Evolutionary conservation across 768 basidiomycete species (phyloP).

Genomic region (Phanerochaete carnosa): DNA sequence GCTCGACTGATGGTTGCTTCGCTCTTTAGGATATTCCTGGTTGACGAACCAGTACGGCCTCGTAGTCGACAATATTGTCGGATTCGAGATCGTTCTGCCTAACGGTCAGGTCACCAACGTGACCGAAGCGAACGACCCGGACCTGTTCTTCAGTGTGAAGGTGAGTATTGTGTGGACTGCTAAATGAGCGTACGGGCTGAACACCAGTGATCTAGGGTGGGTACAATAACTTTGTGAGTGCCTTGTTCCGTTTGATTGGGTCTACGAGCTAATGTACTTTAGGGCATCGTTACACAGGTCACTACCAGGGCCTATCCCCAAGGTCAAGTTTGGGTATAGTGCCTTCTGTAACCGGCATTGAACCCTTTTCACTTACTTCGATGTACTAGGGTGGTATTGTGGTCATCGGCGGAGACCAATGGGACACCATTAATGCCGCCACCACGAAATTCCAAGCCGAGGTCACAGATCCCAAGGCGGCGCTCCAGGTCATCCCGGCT

Average conservation of each 20-base stretch:
- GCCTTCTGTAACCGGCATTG: background rate
- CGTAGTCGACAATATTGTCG: constrained; percentile 50
- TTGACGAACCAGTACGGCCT: constrained; percentile 59
- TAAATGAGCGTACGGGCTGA: background rate
- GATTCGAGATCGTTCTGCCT: constrained; percentile 56
- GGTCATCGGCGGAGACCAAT: constrained; percentile 17
- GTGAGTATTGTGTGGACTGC: constrained; percentile 19
- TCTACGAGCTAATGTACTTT: background rate
- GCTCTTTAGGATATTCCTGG: constrained; percentile 55
- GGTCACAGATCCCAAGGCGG: constrained; percentile 50
- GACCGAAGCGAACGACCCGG: constrained; percentile 24
- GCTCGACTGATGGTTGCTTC: background rate
- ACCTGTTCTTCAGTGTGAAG: constrained; percentile 45
- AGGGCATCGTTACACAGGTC: constrained; percentile 61
- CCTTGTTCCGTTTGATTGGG: background rate
- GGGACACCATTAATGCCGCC: constrained; percentile 30
- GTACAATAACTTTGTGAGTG: constrained; percentile 52
- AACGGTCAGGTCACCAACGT: constrained; percentile 40
- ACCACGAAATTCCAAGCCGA: constrained; percentile 37
- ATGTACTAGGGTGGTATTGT: constrained; percentile 62
- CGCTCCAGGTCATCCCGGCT: constrained; percentile 38
- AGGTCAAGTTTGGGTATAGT: constrained; percentile 54
- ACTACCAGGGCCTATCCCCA: constrained; percentile 53
- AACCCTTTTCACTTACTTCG: background rate
- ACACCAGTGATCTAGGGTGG: constrained; percentile 43